Evolutionary conservation across 164 flowering plant species (phyloP), one percentile per base, ranked within the genome.

Genomic region (Stephania japonica): DNA sequence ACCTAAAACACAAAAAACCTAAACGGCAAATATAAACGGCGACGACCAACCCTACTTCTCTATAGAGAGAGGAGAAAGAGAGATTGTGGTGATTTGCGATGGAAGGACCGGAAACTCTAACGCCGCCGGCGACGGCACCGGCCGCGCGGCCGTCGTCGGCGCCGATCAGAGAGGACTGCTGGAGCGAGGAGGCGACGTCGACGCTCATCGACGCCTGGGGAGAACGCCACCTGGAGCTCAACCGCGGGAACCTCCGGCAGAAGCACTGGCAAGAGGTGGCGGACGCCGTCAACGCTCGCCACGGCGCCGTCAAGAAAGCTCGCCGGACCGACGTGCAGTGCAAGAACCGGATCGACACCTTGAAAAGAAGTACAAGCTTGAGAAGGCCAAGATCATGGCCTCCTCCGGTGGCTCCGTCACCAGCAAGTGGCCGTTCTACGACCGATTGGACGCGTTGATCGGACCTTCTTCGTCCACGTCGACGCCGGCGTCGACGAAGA

Each of bases 251-350:
- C 75, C 93, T 92, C 79, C 93, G 96, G 8, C 97, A 91, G 84
- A 86, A 86, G 75, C 92, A 92, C 83, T 94, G 98, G 98, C 91
- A 88, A 65, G 90, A 85, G 25, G 97, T 94, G 26, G 93, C 98
- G 23, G 94, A 89, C 68, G 87, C 91, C 64, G 98, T 94, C 32
- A 92, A 91, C 84, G 77, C 86, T 43, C 80, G 82, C 65, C 93
- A 89, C 67, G 91, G 86, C 68, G 81, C 80, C 68, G 76, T 75
- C 24, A 89, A 84, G 82, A 89, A 89, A 82, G 75, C 82, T 16
- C 84, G 87, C 38, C 88, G 97, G 50, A 89, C 97, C 73, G 97
- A 92, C 64, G 88, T 90, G 21, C 98, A 94, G 84, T 94, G 98
- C 70, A 94, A 92, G 87, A 94, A 94, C 77, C 90, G 98, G 70